phyloP scores from a whole-genome alignment of 116 monocot genomes.

The Phalaenopsis hybrid region DNA sequence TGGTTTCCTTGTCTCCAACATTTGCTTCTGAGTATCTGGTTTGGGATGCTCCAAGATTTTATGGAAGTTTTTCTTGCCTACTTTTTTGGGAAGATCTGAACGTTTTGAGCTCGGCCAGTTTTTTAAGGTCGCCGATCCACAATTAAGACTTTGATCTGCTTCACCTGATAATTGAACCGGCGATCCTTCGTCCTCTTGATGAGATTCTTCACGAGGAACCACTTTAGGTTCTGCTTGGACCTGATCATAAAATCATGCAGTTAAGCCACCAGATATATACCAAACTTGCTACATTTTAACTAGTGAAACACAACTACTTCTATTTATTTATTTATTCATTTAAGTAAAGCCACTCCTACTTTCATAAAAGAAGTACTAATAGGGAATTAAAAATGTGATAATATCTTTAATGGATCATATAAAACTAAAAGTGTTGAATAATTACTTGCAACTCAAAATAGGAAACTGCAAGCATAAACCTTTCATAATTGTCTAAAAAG shows the following conservation, averaged over 20 bases:
- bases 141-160: neutral
- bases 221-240: neutral
- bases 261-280: neutral
- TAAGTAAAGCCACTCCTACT: neutral
- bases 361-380: neutral
- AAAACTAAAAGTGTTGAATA: neutral
- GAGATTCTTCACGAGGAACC: neutral
- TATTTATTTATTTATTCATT: neutral
- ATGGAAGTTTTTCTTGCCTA: neutral
- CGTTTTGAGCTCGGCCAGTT: conserved; percentile 14
- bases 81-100: conserved; percentile 7
- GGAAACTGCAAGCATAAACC: neutral
- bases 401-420: neutral
- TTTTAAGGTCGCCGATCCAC: neutral
- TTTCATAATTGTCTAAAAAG: no score
- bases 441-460: neutral
- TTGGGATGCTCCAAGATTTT: conserved; percentile 6
- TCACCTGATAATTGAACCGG: neutral
- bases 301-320: neutral
- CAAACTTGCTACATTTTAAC: neutral
- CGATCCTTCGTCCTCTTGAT: conserved; percentile 18
- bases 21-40: neutral
- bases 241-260: neutral
- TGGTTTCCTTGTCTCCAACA: neutral
- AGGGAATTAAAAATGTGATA: neutral